Base-by-base conservation (phyloP, 108 stramenopile species). In the Hondaea fermentalgiana region DNA sequence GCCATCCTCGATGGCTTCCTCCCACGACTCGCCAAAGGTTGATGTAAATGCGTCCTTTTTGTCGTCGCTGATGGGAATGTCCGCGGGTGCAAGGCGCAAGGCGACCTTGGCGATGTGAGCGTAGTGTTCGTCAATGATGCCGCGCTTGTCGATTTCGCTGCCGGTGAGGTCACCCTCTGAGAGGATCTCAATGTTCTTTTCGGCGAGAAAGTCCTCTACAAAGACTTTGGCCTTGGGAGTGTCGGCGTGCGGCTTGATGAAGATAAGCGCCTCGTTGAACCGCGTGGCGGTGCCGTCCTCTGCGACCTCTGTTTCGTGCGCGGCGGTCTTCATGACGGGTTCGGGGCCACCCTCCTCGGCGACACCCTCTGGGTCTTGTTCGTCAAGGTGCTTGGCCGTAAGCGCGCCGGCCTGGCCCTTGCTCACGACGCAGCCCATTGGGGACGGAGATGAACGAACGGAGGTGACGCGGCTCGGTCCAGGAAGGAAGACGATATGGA, bases 241-340 rank as follows among this genome's bases (percentile, higher is more conserved):
- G 3, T 6, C 71, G 19, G 89, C 89, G 53, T 90, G 89, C 17
- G 89, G 89, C 57, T 90, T 90, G 35, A 90, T n/a, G 89, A 90
- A 90, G 35, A 90, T n/a, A 19, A 90, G n/a, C 49, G 89, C 89
- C 23, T 59, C 58, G 60, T 88, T 88, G 49, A 21, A 42, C 59
- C 5, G 21, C 87, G n/a, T 19, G 59, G 59, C 2, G 21, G 21
- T 23, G n/a, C 3, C 64, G 35, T 17, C 64, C 25, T 69, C 64
- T 6, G 64, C 14, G 55, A 57, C 55, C 55, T 57, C 55, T 35
- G 35, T 35, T 35, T 35, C 35, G 35, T 35, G 35, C 35, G 35
- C 0, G 35, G 35, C 35, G 35, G 35, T 35, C 2, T 35, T 35
- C 35, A 35, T 35, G 35, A 35, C 2, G 35, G 35, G 35, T 0